phyloP scores from a whole-genome alignment of 169 alveolate species.

The Cardiosporidium cionae region DNA sequence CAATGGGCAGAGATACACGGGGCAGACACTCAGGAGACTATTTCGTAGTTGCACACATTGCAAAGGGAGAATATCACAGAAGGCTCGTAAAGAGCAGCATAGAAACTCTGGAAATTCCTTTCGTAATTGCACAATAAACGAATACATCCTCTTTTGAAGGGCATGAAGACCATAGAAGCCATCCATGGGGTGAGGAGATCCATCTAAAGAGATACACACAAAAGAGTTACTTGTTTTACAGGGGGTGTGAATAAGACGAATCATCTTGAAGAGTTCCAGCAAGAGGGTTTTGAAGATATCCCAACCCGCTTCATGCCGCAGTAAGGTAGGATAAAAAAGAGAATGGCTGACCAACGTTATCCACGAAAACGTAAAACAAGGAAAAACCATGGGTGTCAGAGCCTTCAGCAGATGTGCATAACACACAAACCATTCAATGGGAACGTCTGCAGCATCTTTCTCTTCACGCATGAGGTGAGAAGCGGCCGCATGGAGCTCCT shows the following conservation, averaged over 20 bases:
- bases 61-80: slow-evolving; percentile 80
- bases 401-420: slow-evolving; percentile 41
- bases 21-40: slow-evolving; percentile 87
- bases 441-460: neutral
- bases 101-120: slow-evolving; percentile 92
- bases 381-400: slow-evolving; percentile 80
- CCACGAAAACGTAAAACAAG: slow-evolving; percentile 95
- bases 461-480: too few species aligned
- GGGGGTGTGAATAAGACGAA: too few species aligned
- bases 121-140: slow-evolving; percentile 48
- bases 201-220: neutral
- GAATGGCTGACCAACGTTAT: slow-evolving; percentile 83
- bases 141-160: neutral
- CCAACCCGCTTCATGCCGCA: slow-evolving; percentile 26
- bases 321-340: slow-evolving; percentile 73
- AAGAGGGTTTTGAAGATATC: slow-evolving; percentile 77
- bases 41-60: slow-evolving; percentile 86
- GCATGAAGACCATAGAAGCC: too few species aligned
- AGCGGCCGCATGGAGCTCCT: too few species aligned
- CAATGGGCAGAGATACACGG: too few species aligned
- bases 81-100: slow-evolving; percentile 77
- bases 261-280: slow-evolving; percentile 63
- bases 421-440: slow-evolving; percentile 31
- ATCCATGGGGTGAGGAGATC: slow-evolving; percentile 10
- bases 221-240: too few species aligned